Percentiles rank a stretch among this genome's conserved stretches.
These are phyloP conservation scores for Yamadazyma philogaea DNA, from an alignment of 805 yeast species.

Conservation along the genomic window DNA sequence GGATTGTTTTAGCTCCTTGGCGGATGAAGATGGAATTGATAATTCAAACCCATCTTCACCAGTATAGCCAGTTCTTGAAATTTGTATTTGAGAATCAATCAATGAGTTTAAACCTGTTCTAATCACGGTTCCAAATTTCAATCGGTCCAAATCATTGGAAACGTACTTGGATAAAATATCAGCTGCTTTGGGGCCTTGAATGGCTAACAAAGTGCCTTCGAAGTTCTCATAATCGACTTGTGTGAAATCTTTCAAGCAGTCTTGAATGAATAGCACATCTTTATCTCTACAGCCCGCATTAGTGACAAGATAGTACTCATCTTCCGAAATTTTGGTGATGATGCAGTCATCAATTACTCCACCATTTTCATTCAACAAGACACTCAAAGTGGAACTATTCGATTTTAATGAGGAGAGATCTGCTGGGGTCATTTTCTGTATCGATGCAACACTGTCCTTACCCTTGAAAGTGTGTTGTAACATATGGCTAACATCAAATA, in stretches of 20 bases:
- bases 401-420: constrained; percentile 60
- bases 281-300: constrained; percentile 93
- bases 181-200: constrained; percentile 91
- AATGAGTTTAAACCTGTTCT: constrained; percentile 46
- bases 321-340: constrained; percentile 79
- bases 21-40: constrained; percentile 55
- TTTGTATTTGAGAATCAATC: constrained; percentile 53
- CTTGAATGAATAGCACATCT: constrained; percentile 63
- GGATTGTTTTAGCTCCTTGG: constrained; percentile 44
- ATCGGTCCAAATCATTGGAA: constrained; percentile 49
- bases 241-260: constrained; percentile 42
- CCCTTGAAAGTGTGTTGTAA: constrained; percentile 83
- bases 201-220: constrained; percentile 76
- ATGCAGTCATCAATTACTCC: constrained; percentile 95
- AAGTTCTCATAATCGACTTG: constrained; percentile 45
- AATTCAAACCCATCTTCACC: constrained; percentile 98
- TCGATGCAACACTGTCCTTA: constrained; percentile 57
- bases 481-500: constrained; percentile 98
- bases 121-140: constrained; percentile 61
- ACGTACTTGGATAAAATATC: constrained; percentile 63
- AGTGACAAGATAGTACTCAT: constrained; percentile 81
- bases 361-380: constrained; percentile 62
- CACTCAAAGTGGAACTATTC: constrained; percentile 71
- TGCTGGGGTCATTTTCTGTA: constrained; percentile 85
- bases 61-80: constrained; percentile 96